phyloP scores from a whole-genome alignment of 1,139 yeast species.

The Candida mesenterica region DNA sequence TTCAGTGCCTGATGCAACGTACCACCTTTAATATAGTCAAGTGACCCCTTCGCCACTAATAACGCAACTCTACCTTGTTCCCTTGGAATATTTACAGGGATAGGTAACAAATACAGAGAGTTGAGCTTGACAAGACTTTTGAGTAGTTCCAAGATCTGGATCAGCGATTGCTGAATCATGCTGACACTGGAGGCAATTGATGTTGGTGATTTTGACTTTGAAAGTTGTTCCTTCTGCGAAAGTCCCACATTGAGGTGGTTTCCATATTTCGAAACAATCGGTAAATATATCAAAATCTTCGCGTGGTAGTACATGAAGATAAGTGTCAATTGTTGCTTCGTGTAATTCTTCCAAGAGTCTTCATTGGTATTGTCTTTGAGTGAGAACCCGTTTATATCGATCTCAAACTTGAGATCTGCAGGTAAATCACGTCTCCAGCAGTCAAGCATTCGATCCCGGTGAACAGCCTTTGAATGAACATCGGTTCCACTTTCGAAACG shows the following conservation, averaged over 20 bases:
- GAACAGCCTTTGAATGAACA: constrained; percentile 38
- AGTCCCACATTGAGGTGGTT: constrained; percentile 47
- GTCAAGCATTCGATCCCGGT: constrained; percentile 70
- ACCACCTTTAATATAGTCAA: constrained; percentile 84
- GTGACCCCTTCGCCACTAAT: constrained; percentile 72
- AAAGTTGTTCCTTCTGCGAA: constrained; percentile 38
- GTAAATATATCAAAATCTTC: constrained; percentile 74
- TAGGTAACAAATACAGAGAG: constrained; percentile 48
- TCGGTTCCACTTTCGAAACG: constrained; percentile 37
- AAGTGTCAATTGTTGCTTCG: constrained; percentile 57
- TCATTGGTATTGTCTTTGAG: constrained; percentile 32
- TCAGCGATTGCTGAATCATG: constrained; percentile 73
- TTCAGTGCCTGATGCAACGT: constrained; percentile 72
- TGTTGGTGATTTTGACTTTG: constrained; percentile 14
- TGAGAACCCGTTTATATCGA: constrained; percentile 61
- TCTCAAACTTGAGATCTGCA: constrained; percentile 56
- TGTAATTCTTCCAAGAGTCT: constrained; percentile 31
- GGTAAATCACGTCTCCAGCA: constrained; percentile 79
- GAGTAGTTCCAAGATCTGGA: constrained; percentile 60
- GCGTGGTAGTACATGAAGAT: constrained; percentile 76
- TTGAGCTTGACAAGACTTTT: constrained; percentile 44
- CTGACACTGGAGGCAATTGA: constrained; percentile 49
- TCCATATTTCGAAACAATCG: constrained; percentile 56
- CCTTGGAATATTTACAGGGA: constrained; percentile 72
- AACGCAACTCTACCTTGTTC: constrained; percentile 67